Evolutionary conservation across 192 early-diverging fungal genomes (phyloP).

Genomic region (Coemansia erecta): DNA sequence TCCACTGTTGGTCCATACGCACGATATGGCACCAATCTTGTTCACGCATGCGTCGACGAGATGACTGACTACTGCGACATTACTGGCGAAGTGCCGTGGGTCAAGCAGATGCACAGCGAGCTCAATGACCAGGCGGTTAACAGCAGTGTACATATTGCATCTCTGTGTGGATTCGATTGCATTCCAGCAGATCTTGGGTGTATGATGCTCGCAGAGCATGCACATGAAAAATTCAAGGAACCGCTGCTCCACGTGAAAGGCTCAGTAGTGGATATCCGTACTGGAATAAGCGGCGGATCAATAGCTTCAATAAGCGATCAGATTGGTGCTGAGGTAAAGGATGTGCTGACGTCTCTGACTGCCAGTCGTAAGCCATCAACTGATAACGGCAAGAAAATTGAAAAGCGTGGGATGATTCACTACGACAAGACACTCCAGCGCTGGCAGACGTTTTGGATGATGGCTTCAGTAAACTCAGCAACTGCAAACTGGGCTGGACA

Average conservation of each 20-base stretch:
- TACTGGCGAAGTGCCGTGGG: constrained; percentile 76
- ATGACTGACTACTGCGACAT: constrained; percentile 85
- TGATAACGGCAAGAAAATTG: constrained; percentile 9
- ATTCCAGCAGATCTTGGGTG: constrained; percentile 85
- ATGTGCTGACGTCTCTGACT: not conserved
- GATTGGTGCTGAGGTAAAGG: constrained; percentile 16
- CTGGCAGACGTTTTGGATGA: constrained; percentile 54
- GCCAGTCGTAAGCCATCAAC: not conserved
- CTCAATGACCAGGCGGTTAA: constrained; percentile 65
- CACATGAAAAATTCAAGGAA: constrained; percentile 48
- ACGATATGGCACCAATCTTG: constrained; percentile 65
- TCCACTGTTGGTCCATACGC: constrained; percentile 82
- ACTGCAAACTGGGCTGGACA: constrained; percentile 27
- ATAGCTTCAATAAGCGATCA: constrained; percentile 40
- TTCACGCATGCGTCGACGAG: constrained; percentile 40
- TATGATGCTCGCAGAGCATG: constrained; percentile 66
- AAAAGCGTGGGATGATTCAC: constrained; percentile 28
- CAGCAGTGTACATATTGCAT: constrained; percentile 68
- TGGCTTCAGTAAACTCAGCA: constrained; percentile 35
- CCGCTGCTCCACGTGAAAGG: constrained; percentile 61
- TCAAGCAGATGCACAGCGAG: constrained; percentile 61
- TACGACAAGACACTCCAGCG: constrained; percentile 39
- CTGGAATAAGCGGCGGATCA: constrained; percentile 69
- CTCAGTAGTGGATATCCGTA: constrained; percentile 55
- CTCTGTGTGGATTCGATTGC: constrained; percentile 87